Evolutionary conservation across 2,329 filamentous ascomycete genomes (phyloP), one percentile per base, ranked within the genome.

Genomic region (Reticulascus tulasneorum): DNA sequence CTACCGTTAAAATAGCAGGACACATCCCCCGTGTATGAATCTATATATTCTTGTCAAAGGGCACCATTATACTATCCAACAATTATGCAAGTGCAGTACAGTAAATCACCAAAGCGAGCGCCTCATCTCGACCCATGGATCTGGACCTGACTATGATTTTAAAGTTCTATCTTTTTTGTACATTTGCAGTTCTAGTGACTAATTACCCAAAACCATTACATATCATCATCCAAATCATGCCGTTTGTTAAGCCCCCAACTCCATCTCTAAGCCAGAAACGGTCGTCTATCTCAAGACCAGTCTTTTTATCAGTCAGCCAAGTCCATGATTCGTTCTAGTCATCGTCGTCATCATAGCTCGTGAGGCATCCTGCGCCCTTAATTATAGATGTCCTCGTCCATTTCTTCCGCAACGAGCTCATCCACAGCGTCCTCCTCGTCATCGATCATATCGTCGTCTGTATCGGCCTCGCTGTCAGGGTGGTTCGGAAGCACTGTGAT

Each of bases 401-500:
- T 79, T 38, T 71, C 66, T 51, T 81, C 73, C 12, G 71, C 65
- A 31, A 70, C 67, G 45, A 81, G 55, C 53, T 94, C 88, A 10
- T 85, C 82, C 13, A 84, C 65, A 1, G 83, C 85, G 52, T 87
- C 83, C 9, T 87, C 85, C 22, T 74, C 68, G 41, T 89, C 83
- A 33, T 82, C 66, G 80, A 88, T 82, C 30, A 87, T 83, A 10
- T 76, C 73, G 7, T 82, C 79, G 16, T 73, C 74, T 24, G 58
- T 54, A 37, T 74, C 74, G 11, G 67, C 55, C 13, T 79, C 75
- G 47, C 75, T 79, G 27, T 82, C 79, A 1, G 55, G 47, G 59
- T 97, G 93, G 60, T 98, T 97, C 7, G 89, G 72, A 17, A 93
- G 55, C 2, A 98, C 88, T 3, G 79, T 67, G 40, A 97, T 82